Evolutionary conservation across 1,284 basidiomycete genomes (phyloP).

Genomic region (Prillingera fragicola): DNA sequence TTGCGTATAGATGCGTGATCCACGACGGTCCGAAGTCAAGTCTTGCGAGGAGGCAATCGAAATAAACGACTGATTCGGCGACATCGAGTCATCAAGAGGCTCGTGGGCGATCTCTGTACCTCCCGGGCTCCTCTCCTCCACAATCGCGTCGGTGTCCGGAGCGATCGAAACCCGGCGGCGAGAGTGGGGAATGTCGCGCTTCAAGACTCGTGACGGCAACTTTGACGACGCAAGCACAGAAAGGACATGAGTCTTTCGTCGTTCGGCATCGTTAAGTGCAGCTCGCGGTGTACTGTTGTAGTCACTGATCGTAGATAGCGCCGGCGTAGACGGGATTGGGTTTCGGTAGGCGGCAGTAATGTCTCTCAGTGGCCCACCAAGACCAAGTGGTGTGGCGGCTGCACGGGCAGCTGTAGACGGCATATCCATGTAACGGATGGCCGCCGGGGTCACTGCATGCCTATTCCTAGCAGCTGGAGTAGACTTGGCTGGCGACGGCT

Average conservation of each 20-base stretch:
- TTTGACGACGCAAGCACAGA: slow-evolving; percentile 35
- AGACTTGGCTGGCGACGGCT: slow-evolving; percentile 1
- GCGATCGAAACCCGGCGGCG: slow-evolving; percentile 29
- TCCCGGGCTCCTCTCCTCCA: slow-evolving; percentile 21
- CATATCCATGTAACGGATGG: slow-evolving; percentile 17
- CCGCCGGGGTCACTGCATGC: slow-evolving; percentile 2
- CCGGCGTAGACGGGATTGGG: slow-evolving; percentile 21
- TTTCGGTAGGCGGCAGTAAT: slow-evolving; percentile 26
- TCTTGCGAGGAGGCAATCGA: slow-evolving; percentile 46
- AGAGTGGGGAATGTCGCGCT: slow-evolving; percentile 36
- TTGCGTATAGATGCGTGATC: slow-evolving; percentile 19
- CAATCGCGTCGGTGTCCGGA: slow-evolving; percentile 25
- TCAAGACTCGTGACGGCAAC: slow-evolving; percentile 19
- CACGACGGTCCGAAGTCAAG: slow-evolving; percentile 41
- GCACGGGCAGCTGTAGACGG: slow-evolving; percentile 15
- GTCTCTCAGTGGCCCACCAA: slow-evolving; percentile 20
- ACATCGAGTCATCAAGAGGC: neutral
- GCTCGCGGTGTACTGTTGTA: slow-evolving; percentile 28
- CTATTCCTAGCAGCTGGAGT: neutral
- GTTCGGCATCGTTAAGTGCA: slow-evolving; percentile 30
- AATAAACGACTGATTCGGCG: slow-evolving; percentile 39
- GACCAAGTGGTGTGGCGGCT: slow-evolving; percentile 11
- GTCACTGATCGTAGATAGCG: slow-evolving; percentile 12
- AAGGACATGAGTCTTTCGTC: slow-evolving; percentile 38
- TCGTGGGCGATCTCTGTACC: neutral